Percentiles rank a stretch among this genome's conserved stretches.
Evolutionary conservation across 495 filamentous ascomycete species (phyloP).

Genomic region (Xylaria palmicola): DNA sequence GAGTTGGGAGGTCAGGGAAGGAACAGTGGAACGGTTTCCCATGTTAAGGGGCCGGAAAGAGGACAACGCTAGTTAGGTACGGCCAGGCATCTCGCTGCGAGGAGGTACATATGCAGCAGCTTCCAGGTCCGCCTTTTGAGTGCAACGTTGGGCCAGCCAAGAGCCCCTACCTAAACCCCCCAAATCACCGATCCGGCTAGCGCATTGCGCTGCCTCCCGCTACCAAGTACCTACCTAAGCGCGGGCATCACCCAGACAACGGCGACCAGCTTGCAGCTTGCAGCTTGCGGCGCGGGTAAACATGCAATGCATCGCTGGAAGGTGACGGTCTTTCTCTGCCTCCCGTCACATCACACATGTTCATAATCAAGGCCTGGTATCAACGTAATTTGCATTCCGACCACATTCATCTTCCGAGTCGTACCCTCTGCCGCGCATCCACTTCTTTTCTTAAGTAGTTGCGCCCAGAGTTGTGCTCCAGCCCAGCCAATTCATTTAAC

Average conservation of each 20-base stretch:
- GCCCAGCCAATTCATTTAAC: not conserved
- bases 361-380: not conserved
- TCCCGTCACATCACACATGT: not conserved
- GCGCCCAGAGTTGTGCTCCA: not conserved
- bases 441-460: not conserved
- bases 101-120: constrained; percentile 21
- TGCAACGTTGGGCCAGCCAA: constrained; percentile 26
- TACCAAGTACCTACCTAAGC: constrained; percentile 3
- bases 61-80: too few relatives aligned
- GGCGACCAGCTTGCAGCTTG: not conserved
- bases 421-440: not conserved
- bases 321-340: not conserved
- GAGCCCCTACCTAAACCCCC: too few relatives aligned
- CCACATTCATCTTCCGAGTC: not conserved
- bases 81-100: constrained; percentile 32
- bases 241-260: not conserved
- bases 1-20: too few relatives aligned
- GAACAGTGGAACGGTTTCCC: too few relatives aligned
- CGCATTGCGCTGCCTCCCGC: not conserved
- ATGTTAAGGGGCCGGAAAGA: too few relatives aligned
- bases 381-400: not conserved
- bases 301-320: not conserved
- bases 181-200: too few relatives aligned
- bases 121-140: constrained; percentile 31
- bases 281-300: not conserved